These are phyloP conservation scores for Heliamphora exappendiculata DNA, from an alignment of 148 eudicot genomes.

Conservation along the genomic window DNA sequence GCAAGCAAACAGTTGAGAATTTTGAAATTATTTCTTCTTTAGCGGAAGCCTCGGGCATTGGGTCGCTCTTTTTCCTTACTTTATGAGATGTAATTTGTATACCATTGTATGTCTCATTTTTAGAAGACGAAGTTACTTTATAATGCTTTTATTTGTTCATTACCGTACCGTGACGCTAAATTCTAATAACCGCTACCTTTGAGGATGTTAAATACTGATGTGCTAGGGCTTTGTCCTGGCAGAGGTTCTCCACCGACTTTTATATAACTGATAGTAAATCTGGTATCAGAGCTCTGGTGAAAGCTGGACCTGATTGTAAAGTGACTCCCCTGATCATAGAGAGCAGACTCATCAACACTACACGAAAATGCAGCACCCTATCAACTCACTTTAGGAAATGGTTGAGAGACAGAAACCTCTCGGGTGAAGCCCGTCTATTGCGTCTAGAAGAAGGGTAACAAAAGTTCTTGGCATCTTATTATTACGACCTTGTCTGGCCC, in stretches of 20 bases:
- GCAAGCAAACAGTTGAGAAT: not conserved
- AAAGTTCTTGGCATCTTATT: not conserved
- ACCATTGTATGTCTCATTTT: not conserved
- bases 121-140: not conserved
- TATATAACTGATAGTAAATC: conserved; percentile 41
- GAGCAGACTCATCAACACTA: conserved; percentile 36
- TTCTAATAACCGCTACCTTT: not conserved
- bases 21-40: no score
- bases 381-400: conserved; percentile 40
- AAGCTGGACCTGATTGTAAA: conserved; percentile 40
- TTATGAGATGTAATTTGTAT: not conserved
- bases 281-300: conserved; percentile 41
- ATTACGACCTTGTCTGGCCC: not conserved
- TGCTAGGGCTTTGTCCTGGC: conserved; percentile 11
- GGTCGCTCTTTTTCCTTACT: not conserved
- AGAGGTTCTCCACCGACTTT: conserved; percentile 53
- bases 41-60: not conserved
- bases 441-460: conserved; percentile 55
- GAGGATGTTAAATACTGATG: conserved; percentile 5
- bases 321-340: conserved; percentile 37
- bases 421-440: conserved; percentile 28
- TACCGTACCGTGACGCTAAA: not conserved
- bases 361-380: conserved; percentile 17
- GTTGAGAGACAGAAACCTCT: conserved; percentile 38
- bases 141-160: not conserved